These are phyloP conservation scores for Mycena galericulata DNA, from an alignment of 768 basidiomycete genomes.

Conservation along the genomic window DNA sequence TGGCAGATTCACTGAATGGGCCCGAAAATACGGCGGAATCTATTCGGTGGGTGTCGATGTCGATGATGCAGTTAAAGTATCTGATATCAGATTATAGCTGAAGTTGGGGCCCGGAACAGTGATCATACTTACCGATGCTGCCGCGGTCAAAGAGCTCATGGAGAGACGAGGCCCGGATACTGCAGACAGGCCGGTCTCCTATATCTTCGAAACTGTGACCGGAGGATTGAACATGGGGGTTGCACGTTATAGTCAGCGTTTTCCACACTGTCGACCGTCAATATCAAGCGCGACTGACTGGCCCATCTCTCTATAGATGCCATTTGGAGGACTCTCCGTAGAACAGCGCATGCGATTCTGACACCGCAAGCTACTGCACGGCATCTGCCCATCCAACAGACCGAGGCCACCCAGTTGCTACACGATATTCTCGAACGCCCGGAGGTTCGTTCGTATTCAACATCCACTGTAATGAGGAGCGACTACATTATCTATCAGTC, in stretches of 20 bases:
- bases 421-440: constrained; percentile 18
- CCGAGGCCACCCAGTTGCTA: constrained; percentile 36
- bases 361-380: constrained; percentile 36
- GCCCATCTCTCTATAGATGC: background rate
- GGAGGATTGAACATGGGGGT: constrained; percentile 26
- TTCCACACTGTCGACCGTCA: too few species aligned
- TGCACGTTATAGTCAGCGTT: constrained; percentile 10
- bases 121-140: constrained; percentile 11
- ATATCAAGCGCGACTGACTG: background rate
- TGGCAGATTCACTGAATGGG: constrained; percentile 44
- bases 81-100: background rate
- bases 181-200: constrained; percentile 40
- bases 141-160: constrained; percentile 21
- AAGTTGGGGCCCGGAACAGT: constrained; percentile 21
- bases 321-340: constrained; percentile 29
- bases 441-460: constrained; percentile 6
- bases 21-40: constrained; percentile 26
- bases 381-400: constrained; percentile 36
- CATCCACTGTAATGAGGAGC: background rate
- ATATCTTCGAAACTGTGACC: constrained; percentile 35
- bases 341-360: constrained; percentile 32
- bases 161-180: constrained; percentile 34
- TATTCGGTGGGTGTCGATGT: too few species aligned
- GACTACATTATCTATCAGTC: constrained; percentile 29
- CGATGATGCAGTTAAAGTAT: too few species aligned